Conservation (phyloP, 208 protist genomes). For the Crithidia mellificae region DNA sequence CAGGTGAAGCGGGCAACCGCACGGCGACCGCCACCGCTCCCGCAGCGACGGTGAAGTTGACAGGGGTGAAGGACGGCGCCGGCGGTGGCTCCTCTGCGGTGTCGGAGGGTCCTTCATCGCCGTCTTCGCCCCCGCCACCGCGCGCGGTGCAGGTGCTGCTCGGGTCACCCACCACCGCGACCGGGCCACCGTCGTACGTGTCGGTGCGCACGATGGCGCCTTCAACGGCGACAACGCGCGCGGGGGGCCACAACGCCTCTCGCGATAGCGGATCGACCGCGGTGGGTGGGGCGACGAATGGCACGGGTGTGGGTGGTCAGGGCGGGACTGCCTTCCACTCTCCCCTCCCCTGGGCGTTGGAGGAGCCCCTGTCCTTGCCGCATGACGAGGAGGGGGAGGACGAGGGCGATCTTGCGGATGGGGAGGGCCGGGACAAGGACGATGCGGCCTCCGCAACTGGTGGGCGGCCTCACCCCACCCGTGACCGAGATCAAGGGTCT, state of each 20-base stretch:
- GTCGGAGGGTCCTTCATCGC: no score
- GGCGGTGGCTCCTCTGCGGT: no score
- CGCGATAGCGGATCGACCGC: background rate
- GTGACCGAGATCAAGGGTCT: no score
- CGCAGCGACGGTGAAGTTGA: background rate
- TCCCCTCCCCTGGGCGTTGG: background rate
- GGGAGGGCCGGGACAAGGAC: no score
- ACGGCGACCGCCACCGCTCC: background rate
- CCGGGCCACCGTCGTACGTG: constrained; percentile 11
- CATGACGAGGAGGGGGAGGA: no score
- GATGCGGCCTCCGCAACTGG: no score
- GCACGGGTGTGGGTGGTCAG: no score
- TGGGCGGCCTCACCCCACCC: no score
- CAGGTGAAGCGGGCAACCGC: no score
- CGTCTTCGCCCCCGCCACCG: background rate
- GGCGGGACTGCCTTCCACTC: background rate
- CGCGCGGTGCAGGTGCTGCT: background rate
- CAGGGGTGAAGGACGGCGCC: background rate
- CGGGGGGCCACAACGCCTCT: background rate
- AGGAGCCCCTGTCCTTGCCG: background rate
- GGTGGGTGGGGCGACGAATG: no score
- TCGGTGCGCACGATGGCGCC: constrained; percentile 6
- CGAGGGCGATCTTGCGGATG: no score
- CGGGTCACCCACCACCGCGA: background rate
- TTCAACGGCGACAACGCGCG: constrained; percentile 1